Evolutionary conservation across 2,329 filamentous ascomycete genomes (phyloP), one percentile per base, ranked within the genome.

Genomic region (Trichophyton mentagrophytes): DNA sequence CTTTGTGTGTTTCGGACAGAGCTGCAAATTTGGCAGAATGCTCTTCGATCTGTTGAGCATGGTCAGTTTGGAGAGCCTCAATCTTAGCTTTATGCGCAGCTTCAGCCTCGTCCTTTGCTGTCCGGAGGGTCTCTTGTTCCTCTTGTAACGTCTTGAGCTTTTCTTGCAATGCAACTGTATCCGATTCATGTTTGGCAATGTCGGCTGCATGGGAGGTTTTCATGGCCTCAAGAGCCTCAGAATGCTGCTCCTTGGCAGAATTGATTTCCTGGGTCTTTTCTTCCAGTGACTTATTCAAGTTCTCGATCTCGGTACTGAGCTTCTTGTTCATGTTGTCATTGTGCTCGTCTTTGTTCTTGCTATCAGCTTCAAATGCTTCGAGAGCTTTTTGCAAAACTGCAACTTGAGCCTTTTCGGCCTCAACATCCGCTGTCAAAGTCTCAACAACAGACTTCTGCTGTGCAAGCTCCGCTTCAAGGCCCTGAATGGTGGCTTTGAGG

Each of bases 361-460:
- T 65, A 63, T 74, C 69, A n/a, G 67, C 66, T 61, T 76, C 73
- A 6, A 74, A 66, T 4, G 70, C 66, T 57, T 69, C 65, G 49
- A 77, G 64, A 17, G 68, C 73, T 53, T 71, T 70, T 58, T 75
- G 71, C 7, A 77, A 66, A 8, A 68, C 67, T 49, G 72, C 70
- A 0, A 72, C 72, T 62, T 75, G 69, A 30, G 63, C 60, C 33
- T 63, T 63, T 58, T 64, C 63, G 13, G 61, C 61, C 58, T 67
- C 63, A 0, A 67, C 40, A 44, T 65, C 64, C 17, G 62, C 61
- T 42, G 51, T 61, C 6, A 65, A 58, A 7, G 58, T 36, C 59
- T 63, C 60, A 36, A 66, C 59, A 20, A 42, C 57, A 22, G 27
- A 30, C 30, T 61, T 62, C 56, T 62, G 62, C 42, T 64, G 58